These are phyloP conservation scores for Didymosphaeria variabile DNA, from an alignment of 2,329 filamentous ascomycete genomes.

Conservation along the genomic window DNA sequence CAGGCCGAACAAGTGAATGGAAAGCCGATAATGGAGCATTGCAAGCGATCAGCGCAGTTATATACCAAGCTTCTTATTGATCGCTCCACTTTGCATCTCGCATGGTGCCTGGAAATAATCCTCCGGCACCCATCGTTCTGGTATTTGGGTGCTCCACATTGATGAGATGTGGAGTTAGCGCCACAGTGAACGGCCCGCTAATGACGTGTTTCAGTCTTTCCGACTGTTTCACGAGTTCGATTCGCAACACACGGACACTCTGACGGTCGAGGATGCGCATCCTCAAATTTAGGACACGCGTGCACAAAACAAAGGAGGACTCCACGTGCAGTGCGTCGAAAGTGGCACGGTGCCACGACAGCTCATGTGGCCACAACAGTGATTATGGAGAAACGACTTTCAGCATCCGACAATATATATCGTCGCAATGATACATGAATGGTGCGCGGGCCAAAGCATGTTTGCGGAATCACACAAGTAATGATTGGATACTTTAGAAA, in stretches of 20 bases:
- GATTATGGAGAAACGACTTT: not conserved
- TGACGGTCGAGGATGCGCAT: not conserved
- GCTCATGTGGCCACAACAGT: not conserved
- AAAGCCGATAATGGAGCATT: not conserved
- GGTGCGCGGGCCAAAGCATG: too few relatives aligned
- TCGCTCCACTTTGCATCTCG: not conserved
- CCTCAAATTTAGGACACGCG: constrained; percentile 1
- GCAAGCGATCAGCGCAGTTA: not conserved
- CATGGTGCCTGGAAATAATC: not conserved
- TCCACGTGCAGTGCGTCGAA: not conserved
- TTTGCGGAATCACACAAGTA: too few relatives aligned
- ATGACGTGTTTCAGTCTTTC: constrained; percentile 7
- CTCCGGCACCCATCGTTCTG: not conserved
- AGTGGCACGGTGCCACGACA: not conserved
- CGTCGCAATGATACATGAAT: too few relatives aligned
- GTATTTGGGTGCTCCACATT: constrained; percentile 7
- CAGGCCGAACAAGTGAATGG: not conserved
- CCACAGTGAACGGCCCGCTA: not conserved
- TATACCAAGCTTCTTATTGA: not conserved
- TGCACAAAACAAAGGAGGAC: not conserved
- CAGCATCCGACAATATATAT: not conserved
- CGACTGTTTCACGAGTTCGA: constrained; percentile 9
- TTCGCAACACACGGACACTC: not conserved
- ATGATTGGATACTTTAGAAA: too few relatives aligned
- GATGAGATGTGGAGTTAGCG: constrained; percentile 10